phyloP scores from a whole-genome alignment of 192 early-diverging fungal species.

The Chytriomyces confervae region DNA sequence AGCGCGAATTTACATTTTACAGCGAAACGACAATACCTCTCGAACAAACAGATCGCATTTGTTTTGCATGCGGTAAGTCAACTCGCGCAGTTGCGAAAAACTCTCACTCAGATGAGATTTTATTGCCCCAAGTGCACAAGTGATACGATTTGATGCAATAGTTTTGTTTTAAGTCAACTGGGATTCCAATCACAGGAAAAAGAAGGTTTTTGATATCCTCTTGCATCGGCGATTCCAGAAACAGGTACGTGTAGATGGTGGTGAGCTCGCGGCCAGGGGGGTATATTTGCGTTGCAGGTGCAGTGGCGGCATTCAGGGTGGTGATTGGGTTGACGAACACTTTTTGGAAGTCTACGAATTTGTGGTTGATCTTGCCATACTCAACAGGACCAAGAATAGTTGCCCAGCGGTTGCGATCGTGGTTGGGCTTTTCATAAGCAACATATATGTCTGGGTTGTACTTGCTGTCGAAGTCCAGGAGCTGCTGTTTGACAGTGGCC shows the following conservation, averaged over 20 bases:
- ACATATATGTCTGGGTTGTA: conserved; percentile 9
- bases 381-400: conserved; percentile 1
- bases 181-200: not conserved
- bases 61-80: no score
- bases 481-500: conserved; percentile 18
- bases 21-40: no score
- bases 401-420: conserved; percentile 8
- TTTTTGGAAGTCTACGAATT: not conserved
- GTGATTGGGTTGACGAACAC: not conserved
- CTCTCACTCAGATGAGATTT: no score
- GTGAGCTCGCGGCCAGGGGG: not conserved
- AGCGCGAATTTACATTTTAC: no score
- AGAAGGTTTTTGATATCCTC: not conserved
- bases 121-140: no score
- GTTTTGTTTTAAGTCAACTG: not conserved
- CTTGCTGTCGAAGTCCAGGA: conserved; percentile 4
- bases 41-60: no score
- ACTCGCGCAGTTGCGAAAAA: no score
- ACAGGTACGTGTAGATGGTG: not conserved
- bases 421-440: conserved; percentile 14
- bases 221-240: not conserved
- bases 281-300: not conserved
- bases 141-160: no score
- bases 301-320: not conserved
- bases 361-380: not conserved